Conservation (phyloP, 2,329 filamentous ascomycete genomes). For the Orbilia ellipsospora region DNA sequence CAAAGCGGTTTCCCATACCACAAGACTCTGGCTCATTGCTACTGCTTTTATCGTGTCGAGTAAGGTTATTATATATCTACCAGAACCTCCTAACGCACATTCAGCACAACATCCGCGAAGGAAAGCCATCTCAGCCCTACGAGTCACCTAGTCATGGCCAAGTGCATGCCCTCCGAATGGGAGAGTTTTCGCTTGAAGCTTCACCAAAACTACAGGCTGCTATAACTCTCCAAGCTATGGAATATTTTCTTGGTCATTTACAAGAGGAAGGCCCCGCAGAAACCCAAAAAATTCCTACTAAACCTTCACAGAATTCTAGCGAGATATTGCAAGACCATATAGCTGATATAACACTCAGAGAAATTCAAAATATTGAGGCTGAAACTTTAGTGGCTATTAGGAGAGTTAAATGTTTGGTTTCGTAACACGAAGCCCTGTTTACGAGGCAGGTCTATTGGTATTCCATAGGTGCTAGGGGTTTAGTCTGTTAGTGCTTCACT, state of each 20-base stretch:
- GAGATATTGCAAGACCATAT: background rate
- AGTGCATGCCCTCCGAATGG: conserved; percentile 8
- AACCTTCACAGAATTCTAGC: background rate
- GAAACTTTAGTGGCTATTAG: conserved; percentile 7
- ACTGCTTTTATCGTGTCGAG: conserved; percentile 20
- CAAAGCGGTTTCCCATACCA: conserved; percentile 4
- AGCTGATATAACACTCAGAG: conserved; percentile 2
- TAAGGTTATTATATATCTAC: conserved; percentile 8
- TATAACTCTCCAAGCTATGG: conserved; percentile 16
- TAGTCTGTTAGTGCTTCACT: too few species aligned
- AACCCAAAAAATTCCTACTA: background rate
- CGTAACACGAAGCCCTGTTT: too few species aligned
- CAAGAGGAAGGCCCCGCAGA: background rate
- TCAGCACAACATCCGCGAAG: conserved; percentile 7
- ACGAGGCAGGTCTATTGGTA: too few species aligned
- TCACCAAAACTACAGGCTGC: conserved; percentile 14
- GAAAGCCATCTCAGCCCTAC: background rate
- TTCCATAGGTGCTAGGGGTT: too few species aligned
- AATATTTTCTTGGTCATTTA: conserved; percentile 18
- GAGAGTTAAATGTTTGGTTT: conserved; percentile 4
- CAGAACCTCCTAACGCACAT: conserved; percentile 8
- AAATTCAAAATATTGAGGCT: background rate
- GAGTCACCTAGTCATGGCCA: background rate
- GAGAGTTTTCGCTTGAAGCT: conserved; percentile 13
- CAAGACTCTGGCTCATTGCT: conserved; percentile 13